Percentiles rank a stretch among this genome's conserved stretches.
Evolutionary conservation across 257 asterid species (phyloP).

Genomic region (Solanum rostratum): DNA sequence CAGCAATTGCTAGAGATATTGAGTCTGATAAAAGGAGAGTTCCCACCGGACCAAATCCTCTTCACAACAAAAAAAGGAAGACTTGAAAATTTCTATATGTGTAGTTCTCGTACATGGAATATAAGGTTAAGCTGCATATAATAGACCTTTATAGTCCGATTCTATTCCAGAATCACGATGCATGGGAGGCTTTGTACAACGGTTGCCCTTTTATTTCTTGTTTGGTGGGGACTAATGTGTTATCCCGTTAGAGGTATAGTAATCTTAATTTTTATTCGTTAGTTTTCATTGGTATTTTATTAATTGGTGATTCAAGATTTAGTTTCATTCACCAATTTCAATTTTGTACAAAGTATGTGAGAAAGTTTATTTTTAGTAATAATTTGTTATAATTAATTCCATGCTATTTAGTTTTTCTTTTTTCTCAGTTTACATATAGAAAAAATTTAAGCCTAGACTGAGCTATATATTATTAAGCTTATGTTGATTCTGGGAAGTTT

Average conservation of each 20-base stretch:
- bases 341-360: neutral
- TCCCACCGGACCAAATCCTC: conserved; percentile 59
- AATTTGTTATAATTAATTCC: neutral
- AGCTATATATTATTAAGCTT: neutral
- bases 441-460: neutral
- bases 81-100: neutral
- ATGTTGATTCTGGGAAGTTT: neutral
- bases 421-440: neutral
- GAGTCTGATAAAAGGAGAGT: conserved; percentile 35
- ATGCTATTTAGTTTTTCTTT: neutral
- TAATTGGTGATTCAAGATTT: conserved; percentile 7
- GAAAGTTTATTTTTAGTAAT: neutral
- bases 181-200: no score
- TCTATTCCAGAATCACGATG: no score
- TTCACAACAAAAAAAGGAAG: conserved; percentile 42
- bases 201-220: neutral
- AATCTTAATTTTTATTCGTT: neutral
- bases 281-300: neutral
- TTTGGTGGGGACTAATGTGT: neutral
- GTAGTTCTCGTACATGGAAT: no score
- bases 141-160: no score
- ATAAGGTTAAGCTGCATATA: no score
- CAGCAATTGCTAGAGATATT: conserved; percentile 13
- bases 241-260: neutral
- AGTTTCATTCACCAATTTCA: conserved; percentile 5